These are phyloP conservation scores for Yarrowia hollandica DNA, from an alignment of 805 yeast species.

Conservation along the genomic window DNA sequence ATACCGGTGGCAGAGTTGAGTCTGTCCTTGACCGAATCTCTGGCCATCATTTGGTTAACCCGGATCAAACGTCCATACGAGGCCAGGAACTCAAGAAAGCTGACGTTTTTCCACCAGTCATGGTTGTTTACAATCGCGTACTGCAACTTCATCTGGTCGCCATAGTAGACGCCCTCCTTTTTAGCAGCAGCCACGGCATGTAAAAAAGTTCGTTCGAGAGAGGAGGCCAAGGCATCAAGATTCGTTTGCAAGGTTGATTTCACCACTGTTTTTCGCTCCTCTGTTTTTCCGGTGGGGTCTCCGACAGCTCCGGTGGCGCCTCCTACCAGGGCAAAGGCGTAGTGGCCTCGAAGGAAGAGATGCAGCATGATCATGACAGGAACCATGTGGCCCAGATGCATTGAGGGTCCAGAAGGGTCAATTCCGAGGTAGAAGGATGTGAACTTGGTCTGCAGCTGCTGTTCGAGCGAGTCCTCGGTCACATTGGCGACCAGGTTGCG, in stretches of 20 bases:
- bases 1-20: constrained; percentile 69
- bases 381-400: constrained; percentile 86
- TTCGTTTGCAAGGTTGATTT: constrained; percentile 54
- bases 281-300: constrained; percentile 88
- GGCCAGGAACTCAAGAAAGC: constrained; percentile 75
- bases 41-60: constrained; percentile 79
- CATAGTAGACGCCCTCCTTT: constrained; percentile 56
- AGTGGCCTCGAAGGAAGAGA: constrained; percentile 81
- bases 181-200: constrained; percentile 15
- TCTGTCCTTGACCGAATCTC: constrained; percentile 83
- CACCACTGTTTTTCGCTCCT: constrained; percentile 69
- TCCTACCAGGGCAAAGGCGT: constrained; percentile 71
- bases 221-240: constrained; percentile 51
- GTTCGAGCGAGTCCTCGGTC: constrained; percentile 8
- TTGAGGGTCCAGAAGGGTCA: constrained; percentile 88
- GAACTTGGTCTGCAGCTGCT: constrained; percentile 17
- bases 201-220: constrained; percentile 49
- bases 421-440: constrained; percentile 81
- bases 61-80: constrained; percentile 76
- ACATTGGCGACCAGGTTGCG: constrained; percentile 11
- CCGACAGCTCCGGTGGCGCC: constrained; percentile 93
- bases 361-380: constrained; percentile 86
- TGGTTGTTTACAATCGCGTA: constrained; percentile 58
- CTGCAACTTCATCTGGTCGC: constrained; percentile 42
- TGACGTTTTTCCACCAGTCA: constrained; percentile 81